These are phyloP conservation scores for Verticillium longisporum DNA, from an alignment of 2,329 filamentous ascomycete genomes.

Conservation along the genomic window DNA sequence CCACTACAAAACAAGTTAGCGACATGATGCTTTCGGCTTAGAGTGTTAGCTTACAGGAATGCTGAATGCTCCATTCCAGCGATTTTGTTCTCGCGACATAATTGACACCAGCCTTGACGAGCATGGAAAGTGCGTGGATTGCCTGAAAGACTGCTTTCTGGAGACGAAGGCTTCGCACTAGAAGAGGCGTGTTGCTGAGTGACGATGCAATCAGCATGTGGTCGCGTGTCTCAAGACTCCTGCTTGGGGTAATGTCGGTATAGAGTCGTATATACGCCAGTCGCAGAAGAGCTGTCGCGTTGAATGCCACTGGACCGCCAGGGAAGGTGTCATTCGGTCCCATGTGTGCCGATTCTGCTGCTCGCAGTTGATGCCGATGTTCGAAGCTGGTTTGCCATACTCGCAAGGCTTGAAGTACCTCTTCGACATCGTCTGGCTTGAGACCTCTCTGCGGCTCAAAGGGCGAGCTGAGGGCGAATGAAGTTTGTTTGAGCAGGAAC, in stretches of 20 bases:
- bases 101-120: slow-evolving; percentile 57
- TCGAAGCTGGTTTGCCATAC: slow-evolving; percentile 55
- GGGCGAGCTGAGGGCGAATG: slow-evolving; percentile 36
- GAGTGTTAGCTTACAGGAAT: slow-evolving; percentile 41
- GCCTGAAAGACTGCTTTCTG: slow-evolving; percentile 61
- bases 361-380: slow-evolving; percentile 44
- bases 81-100: slow-evolving; percentile 56
- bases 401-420: slow-evolving; percentile 46
- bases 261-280: slow-evolving; percentile 60
- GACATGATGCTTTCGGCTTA: not conserved
- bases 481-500: slow-evolving; percentile 60
- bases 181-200: slow-evolving; percentile 50
- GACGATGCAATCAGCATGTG: slow-evolving; percentile 53
- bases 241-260: slow-evolving; percentile 55
- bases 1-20: slow-evolving; percentile 32
- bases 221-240: slow-evolving; percentile 59
- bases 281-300: slow-evolving; percentile 54
- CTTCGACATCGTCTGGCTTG: slow-evolving; percentile 48
- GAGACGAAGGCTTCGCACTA: slow-evolving; percentile 52
- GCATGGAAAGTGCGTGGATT: slow-evolving; percentile 60
- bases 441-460: slow-evolving; percentile 44
- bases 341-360: slow-evolving; percentile 39
- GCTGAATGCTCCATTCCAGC: slow-evolving; percentile 56
- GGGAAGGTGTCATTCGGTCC: slow-evolving; percentile 42
- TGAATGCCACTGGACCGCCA: slow-evolving; percentile 59